phyloP scores from a whole-genome alignment of 305 asterid genomes.

The Solanum hybrid region DNA sequence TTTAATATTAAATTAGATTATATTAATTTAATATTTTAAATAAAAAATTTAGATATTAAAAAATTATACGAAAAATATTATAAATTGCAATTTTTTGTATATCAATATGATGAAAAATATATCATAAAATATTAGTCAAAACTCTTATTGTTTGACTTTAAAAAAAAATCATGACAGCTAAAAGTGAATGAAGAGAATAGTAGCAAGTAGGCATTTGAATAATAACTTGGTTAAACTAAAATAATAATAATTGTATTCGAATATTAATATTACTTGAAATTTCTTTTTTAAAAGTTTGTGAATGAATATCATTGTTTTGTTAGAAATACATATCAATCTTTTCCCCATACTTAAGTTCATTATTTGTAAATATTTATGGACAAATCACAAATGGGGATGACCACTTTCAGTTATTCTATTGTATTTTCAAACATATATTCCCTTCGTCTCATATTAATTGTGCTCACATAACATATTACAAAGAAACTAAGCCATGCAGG shows the following conservation, averaged over 20 bases:
- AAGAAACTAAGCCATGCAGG: background rate
- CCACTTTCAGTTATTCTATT: background rate
- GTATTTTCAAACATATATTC: background rate
- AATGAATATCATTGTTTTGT: background rate
- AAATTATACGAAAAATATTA: no score
- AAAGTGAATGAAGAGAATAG: background rate
- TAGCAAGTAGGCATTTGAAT: background rate
- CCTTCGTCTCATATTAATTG: background rate
- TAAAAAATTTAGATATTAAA: no score
- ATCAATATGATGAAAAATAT: no score
- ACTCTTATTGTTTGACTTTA: no score
- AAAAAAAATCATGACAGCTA: no score
- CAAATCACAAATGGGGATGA: background rate
- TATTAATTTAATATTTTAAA: no score
- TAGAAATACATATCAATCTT: background rate
- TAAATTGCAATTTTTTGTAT: no score
- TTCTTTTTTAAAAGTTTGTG: background rate
- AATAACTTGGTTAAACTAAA: background rate
- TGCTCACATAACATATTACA: background rate
- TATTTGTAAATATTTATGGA: background rate
- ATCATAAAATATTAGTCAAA: no score
- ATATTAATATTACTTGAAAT: background rate
- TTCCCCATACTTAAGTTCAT: background rate
- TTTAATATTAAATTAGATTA: no score
- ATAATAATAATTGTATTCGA: background rate